Base-by-base conservation (phyloP, 2,329 filamentous ascomycete species). In the Juglanconis oblonga region DNA sequence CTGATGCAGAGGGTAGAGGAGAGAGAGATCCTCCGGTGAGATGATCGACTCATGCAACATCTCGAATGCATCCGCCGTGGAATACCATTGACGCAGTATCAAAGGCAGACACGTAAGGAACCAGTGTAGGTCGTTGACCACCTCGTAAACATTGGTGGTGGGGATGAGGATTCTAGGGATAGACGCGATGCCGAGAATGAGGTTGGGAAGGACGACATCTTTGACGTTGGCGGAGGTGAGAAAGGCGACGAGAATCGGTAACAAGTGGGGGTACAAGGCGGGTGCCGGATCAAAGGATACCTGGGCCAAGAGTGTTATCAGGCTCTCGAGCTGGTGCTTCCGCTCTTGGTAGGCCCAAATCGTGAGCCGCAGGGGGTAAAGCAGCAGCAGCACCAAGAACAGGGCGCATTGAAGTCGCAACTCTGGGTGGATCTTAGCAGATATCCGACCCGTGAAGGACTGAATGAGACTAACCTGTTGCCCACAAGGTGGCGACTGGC, bases 271-370 rank as follows among this genome's bases (percentile, higher is more conserved):
- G 71, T 97, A 98, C 59, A 97, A 74, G n/a, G 97, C 80, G 10
- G 93, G 91, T 6, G 94, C 94, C 3, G 92, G 93, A 69, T 98
- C 94, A 73, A 97, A 96, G n/a, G 84, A 81, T 4, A 86, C 77
- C 0, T 92, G 92, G 42, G 97, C 78, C 35, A 71, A 70, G 40
- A 87, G 67, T 1, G 78, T 76, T 33, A 59, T 11, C 38, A 40
- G 45, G 47, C 10, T 52, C 11, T 35, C 50, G 35, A 79, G 65
- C 60, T 64, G 67, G 4, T 65, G 71, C 17, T 73, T 71, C 31
- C 74, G 73, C 24, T 70, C 70, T 3, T 5, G 6, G 59, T 79
- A 77, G 1, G 77, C 74, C 79, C 83, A 83, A 17, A 74, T 65
- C 5, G 79, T 68, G n/a, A 88, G 73, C 59, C 87, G 79, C 44